phyloP scores from a whole-genome alignment of 2,329 filamentous ascomycete species.

The Cladobotryum protrusum region DNA sequence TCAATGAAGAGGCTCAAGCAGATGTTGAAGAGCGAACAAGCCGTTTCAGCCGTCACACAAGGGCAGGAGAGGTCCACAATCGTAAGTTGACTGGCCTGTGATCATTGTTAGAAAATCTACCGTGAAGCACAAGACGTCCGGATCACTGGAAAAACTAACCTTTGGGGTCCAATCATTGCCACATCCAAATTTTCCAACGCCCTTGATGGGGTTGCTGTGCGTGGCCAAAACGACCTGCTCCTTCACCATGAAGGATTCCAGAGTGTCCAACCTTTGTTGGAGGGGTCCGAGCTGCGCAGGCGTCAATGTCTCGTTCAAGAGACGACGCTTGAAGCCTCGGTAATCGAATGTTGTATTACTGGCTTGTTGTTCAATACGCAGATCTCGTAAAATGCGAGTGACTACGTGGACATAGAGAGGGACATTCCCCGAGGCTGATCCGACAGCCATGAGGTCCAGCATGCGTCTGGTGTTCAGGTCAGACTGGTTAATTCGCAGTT shows the following conservation, averaged over 20 bases:
- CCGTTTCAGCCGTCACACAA: constrained; percentile 58
- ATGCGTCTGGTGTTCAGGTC: constrained; percentile 54
- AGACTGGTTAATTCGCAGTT: constrained; percentile 43
- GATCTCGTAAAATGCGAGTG: constrained; percentile 48
- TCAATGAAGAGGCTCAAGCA: constrained; percentile 61
- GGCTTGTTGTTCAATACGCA: constrained; percentile 42
- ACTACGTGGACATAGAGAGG: constrained; percentile 56
- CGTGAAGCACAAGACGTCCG: neutral
- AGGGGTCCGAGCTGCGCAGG: constrained; percentile 49
- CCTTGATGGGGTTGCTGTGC: neutral
- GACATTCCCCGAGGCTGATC: constrained; percentile 25
- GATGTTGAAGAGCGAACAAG: constrained; percentile 68
- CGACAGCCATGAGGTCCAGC: constrained; percentile 54
- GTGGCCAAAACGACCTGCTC: constrained; percentile 12
- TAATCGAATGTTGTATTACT: constrained; percentile 42
- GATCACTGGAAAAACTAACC: constrained; percentile 10
- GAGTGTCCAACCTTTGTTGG: constrained; percentile 28
- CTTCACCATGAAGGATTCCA: constrained; percentile 42
- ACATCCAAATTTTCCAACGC: neutral
- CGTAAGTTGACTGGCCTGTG: constrained; percentile 28
- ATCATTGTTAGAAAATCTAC: neutral
- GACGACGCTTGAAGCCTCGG: constrained; percentile 33
- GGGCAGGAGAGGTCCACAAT: constrained; percentile 66
- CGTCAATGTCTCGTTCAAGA: constrained; percentile 32
- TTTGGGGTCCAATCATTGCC: constrained; percentile 17